Conservation (phyloP, 805 yeast species). For the Kurtzmaniella cleridarum region DNA sequence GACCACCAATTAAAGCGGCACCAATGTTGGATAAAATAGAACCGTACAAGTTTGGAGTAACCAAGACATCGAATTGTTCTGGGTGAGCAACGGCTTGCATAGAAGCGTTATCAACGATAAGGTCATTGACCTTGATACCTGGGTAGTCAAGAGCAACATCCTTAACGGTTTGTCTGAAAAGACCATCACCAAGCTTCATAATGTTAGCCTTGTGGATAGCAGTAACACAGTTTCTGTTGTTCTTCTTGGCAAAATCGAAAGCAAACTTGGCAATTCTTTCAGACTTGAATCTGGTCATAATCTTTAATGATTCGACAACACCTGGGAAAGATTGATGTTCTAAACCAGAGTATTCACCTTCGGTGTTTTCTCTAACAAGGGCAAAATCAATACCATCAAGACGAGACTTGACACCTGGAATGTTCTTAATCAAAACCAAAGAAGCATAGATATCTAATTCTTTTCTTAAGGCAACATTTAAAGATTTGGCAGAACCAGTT, state of each 20-base stretch:
- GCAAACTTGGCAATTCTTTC: slow-evolving; percentile 98
- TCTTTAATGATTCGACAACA: slow-evolving; percentile 94
- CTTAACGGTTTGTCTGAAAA: slow-evolving; percentile 90
- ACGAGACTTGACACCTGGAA: slow-evolving; percentile 91
- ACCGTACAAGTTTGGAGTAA: slow-evolving; percentile 97
- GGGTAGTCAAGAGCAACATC: slow-evolving; percentile 83
- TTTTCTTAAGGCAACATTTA: slow-evolving; percentile 95
- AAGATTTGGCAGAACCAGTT: slow-evolving; percentile 70
- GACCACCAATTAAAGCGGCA: slow-evolving; percentile 96
- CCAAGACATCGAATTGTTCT: slow-evolving; percentile 96
- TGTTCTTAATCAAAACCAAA: slow-evolving; percentile 85
- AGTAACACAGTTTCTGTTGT: slow-evolving; percentile 87
- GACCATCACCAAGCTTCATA: slow-evolving; percentile 97
- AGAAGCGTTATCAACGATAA: slow-evolving; percentile 97
- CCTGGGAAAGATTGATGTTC: slow-evolving; percentile 98
- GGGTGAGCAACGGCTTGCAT: slow-evolving; percentile 99
- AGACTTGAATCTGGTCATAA: slow-evolving; percentile 88
- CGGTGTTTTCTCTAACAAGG: slow-evolving; percentile 96
- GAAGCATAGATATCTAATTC: slow-evolving; percentile 95
- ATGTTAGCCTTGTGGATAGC: slow-evolving; percentile 99
- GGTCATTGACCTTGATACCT: slow-evolving; percentile 75
- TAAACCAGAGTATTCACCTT: slow-evolving; percentile 97
- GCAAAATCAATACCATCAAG: slow-evolving; percentile 87
- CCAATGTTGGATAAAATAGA: slow-evolving; percentile 96
- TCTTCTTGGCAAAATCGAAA: slow-evolving; percentile 88